Conservation (phyloP, 345 rosid genomes). For the Rhodamnia rubescens region DNA sequence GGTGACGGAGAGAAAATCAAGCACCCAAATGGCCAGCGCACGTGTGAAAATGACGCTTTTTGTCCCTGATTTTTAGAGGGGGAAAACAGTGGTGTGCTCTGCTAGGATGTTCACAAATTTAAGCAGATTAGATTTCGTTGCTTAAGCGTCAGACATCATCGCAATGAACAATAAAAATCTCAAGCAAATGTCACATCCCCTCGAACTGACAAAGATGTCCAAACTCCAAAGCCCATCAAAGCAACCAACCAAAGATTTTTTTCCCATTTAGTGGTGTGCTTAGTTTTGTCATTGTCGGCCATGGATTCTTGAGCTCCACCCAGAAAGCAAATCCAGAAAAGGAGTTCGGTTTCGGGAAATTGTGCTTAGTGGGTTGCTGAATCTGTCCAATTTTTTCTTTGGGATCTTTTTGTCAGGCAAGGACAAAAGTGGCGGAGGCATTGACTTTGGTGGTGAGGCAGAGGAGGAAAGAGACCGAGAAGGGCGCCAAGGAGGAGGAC, state of each 20-base stretch:
- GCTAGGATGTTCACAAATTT: neutral
- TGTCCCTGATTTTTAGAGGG: neutral
- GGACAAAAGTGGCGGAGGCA: conserved; percentile 96
- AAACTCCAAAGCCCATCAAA: neutral
- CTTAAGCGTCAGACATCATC: neutral
- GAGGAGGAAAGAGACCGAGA: conserved; percentile 50
- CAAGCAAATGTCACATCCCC: neutral
- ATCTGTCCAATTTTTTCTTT: neutral
- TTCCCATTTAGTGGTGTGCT: neutral
- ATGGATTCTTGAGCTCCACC: neutral
- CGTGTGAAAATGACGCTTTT: neutral
- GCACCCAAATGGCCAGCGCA: neutral
- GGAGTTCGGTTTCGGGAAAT: neutral
- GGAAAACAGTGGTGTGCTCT: neutral
- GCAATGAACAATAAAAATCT: neutral
- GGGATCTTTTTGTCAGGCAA: conserved; percentile 34
- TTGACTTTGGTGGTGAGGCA: conserved; percentile 61
- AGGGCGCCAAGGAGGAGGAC: conserved; percentile 45
- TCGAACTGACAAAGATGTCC: neutral
- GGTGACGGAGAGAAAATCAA: neutral
- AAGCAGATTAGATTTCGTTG: neutral
- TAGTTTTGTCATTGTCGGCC: neutral
- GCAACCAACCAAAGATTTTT: neutral
- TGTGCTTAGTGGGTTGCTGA: neutral
- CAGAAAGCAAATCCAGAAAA: neutral